Evolutionary conservation across 192 early-diverging fungal genomes (phyloP).

Genomic region (Backusella westeae): DNA sequence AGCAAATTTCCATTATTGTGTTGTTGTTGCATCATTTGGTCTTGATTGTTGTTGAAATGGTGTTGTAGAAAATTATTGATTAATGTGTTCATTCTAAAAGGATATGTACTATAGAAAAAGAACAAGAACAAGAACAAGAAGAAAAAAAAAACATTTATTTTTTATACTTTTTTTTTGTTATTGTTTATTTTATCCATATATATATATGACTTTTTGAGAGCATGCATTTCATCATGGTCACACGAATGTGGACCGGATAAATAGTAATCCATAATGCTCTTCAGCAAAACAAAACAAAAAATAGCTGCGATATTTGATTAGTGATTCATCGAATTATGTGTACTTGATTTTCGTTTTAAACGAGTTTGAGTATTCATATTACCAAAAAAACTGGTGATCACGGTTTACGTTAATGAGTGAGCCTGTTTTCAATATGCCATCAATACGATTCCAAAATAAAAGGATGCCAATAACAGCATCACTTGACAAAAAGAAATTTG

Average conservation of each 20-base stretch:
- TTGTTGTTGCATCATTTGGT: background rate
- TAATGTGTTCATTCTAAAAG: background rate
- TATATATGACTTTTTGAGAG: no score
- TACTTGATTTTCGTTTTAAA: no score
- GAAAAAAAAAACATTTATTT: background rate
- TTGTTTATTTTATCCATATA: no score
- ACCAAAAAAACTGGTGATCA: background rate
- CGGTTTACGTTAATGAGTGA: background rate
- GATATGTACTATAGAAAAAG: background rate
- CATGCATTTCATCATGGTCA: no score
- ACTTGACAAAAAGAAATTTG: background rate
- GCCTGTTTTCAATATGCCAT: background rate
- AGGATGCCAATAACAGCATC: background rate
- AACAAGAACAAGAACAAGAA: background rate
- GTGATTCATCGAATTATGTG: no score
- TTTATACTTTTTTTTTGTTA: slow-evolving; percentile 4
- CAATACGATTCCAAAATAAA: background rate
- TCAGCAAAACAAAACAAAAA: no score
- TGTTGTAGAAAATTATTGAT: background rate
- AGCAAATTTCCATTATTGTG: background rate
- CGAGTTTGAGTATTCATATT: no score
- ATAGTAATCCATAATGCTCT: no score
- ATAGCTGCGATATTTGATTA: no score
- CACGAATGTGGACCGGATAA: no score
- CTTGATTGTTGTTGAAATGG: background rate